Evolutionary conservation across 176 grass and related monocot species (phyloP).

Genomic region (Juncus effusus): DNA sequence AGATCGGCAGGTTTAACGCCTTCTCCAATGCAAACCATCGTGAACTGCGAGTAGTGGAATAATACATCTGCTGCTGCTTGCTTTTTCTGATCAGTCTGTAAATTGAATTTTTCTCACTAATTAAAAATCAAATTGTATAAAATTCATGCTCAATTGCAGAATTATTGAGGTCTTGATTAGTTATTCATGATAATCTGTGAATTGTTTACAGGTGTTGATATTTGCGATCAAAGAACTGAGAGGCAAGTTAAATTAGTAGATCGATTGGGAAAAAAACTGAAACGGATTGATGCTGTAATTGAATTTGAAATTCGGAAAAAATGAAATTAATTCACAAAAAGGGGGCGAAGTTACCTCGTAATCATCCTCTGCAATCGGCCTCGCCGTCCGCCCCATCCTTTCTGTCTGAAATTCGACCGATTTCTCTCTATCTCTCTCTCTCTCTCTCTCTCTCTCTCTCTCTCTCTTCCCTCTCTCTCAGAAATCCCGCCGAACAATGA

Average conservation of each 20-base stretch:
- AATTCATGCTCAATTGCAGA: conserved; percentile 1
- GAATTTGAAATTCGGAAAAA: too few relatives aligned
- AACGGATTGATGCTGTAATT: too few relatives aligned
- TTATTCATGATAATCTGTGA: neutral
- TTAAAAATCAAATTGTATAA: neutral
- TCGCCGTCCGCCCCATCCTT: conserved; percentile 42
- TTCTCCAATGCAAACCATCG: conserved; percentile 92
- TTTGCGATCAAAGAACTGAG: too few relatives aligned
- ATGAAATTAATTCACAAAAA: neutral
- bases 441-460: neutral
- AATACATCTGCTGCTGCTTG: conserved; percentile 82
- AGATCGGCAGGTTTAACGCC: conserved; percentile 82
- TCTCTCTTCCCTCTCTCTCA: conserved; percentile 1
- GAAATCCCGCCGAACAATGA: neutral
- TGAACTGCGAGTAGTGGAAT: conserved; percentile 86
- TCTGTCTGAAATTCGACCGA: conserved; percentile 27
- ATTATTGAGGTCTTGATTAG: neutral
- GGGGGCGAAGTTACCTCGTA: conserved; percentile 50
- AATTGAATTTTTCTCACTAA: conserved; percentile 20
- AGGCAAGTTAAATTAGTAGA: too few relatives aligned
- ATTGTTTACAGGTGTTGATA: too few relatives aligned
- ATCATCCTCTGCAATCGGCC: conserved; percentile 43
- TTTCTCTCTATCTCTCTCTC: neutral
- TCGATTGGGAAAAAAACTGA: too few relatives aligned
- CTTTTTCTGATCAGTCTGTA: conserved; percentile 82